phyloP scores from a whole-genome alignment of 305 asterid species.

The Salvia sclarea region DNA sequence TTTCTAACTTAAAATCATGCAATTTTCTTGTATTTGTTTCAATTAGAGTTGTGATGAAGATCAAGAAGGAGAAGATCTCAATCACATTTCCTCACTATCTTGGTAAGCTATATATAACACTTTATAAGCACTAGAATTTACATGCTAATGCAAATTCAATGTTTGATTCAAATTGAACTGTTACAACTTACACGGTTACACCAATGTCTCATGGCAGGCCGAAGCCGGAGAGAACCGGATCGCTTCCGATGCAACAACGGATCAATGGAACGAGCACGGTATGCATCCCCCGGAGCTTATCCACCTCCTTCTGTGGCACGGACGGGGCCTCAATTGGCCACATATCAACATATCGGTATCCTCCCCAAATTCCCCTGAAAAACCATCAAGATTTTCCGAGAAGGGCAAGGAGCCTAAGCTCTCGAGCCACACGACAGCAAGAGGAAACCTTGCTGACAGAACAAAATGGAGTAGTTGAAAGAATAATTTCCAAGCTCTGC shows the following conservation, averaged over 20 bases:
- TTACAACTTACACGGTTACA: slow-evolving; percentile 54
- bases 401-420: slow-evolving; percentile 44
- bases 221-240: slow-evolving; percentile 34
- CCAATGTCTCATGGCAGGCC: slow-evolving; percentile 26
- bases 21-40: slow-evolving; percentile 13
- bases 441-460: slow-evolving; percentile 48
- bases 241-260: slow-evolving; percentile 33
- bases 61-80: slow-evolving; percentile 35
- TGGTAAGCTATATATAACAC: slow-evolving; percentile 24
- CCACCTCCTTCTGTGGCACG: slow-evolving; percentile 40
- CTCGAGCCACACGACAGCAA: slow-evolving; percentile 32
- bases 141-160: too few relatives aligned
- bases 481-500: slow-evolving; percentile 70
- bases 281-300: slow-evolving; percentile 48
- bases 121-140: background rate
- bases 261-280: slow-evolving; percentile 34
- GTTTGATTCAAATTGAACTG: too few relatives aligned
- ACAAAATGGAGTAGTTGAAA: slow-evolving; percentile 62
- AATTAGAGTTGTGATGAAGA: slow-evolving; percentile 44
- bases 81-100: slow-evolving; percentile 38
- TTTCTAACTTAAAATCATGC: slow-evolving; percentile 12
- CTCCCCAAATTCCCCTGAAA: background rate
- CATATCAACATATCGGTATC: slow-evolving; percentile 27
- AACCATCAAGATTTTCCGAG: slow-evolving; percentile 24
- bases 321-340: slow-evolving; percentile 25